phyloP scores from a whole-genome alignment of 1,284 basidiomycete genomes.

The Coriolopsis trogii region DNA sequence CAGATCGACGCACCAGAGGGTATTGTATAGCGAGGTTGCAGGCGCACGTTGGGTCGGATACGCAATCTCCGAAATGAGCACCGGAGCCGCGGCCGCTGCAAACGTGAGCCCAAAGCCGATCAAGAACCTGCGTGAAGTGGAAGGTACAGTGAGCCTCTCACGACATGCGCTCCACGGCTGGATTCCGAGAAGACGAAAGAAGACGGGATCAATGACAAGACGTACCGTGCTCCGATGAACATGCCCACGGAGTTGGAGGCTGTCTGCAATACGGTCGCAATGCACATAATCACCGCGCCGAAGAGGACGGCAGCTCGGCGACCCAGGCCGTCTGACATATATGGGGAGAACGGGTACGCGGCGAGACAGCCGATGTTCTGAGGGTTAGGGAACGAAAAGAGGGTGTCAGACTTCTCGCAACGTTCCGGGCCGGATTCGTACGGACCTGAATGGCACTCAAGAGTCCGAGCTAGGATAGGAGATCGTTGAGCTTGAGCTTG shows the following conservation, averaged over 20 bases:
- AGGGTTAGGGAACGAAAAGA: background rate
- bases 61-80: conserved; percentile 58
- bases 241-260: conserved; percentile 75
- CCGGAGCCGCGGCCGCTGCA: conserved; percentile 51
- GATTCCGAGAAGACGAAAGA: background rate
- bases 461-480: conserved; percentile 55
- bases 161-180: too few relatives aligned
- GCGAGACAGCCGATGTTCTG: conserved; percentile 69
- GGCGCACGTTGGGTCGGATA: conserved; percentile 56
- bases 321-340: conserved; percentile 67
- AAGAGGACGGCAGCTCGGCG: conserved; percentile 63
- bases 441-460: conserved; percentile 74
- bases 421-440: background rate
- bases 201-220: conserved; percentile 5
- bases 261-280: conserved; percentile 69
- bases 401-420: background rate
- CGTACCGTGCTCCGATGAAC: conserved; percentile 78
- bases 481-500: background rate
- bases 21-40: conserved; percentile 57
- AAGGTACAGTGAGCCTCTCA: background rate
- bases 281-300: conserved; percentile 64
- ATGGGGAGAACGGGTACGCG: conserved; percentile 70
- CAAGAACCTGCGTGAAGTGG: conserved; percentile 39
- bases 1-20: conserved; percentile 46
- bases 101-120: conserved; percentile 61